A percentile compares a stretch with the other conserved stretches of the same genome.
phyloP scores from a whole-genome alignment of 257 asterid genomes.

The Capsicum rhomboideum region DNA sequence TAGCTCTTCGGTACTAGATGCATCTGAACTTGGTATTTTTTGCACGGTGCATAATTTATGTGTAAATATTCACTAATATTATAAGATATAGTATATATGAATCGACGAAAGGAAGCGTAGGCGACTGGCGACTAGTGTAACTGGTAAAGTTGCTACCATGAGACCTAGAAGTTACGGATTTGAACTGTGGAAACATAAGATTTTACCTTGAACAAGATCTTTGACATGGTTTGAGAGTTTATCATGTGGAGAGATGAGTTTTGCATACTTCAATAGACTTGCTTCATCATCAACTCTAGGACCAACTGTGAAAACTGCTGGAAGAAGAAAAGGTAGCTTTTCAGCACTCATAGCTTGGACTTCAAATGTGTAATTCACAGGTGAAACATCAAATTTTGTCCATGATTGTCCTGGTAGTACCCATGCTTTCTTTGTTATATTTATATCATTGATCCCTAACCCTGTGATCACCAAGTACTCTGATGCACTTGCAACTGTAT shows the following conservation, averaged over 20 bases:
- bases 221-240: conserved; percentile 47
- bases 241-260: conserved; percentile 56
- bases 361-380: conserved; percentile 63
- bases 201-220: conserved; percentile 50
- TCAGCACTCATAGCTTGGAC: conserved; percentile 81
- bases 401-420: conserved; percentile 46
- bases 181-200: background rate
- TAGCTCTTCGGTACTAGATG: no score
- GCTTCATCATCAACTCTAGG: conserved; percentile 34
- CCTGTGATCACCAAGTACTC: conserved; percentile 68
- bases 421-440: conserved; percentile 53
- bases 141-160: no score
- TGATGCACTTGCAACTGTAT: conserved; percentile 51
- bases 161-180: no score
- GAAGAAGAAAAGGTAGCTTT: conserved; percentile 63
- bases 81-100: no score
- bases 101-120: no score
- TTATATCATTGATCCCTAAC: conserved; percentile 29
- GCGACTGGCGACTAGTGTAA: no score
- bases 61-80: no score
- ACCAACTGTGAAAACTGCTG: conserved; percentile 71
- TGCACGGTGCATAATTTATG: no score
- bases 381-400: conserved; percentile 39
- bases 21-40: no score
- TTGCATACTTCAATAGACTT: conserved; percentile 48